These are phyloP conservation scores for Suillus alpinus DNA, from an alignment of 768 basidiomycete species.

Conservation along the genomic window DNA sequence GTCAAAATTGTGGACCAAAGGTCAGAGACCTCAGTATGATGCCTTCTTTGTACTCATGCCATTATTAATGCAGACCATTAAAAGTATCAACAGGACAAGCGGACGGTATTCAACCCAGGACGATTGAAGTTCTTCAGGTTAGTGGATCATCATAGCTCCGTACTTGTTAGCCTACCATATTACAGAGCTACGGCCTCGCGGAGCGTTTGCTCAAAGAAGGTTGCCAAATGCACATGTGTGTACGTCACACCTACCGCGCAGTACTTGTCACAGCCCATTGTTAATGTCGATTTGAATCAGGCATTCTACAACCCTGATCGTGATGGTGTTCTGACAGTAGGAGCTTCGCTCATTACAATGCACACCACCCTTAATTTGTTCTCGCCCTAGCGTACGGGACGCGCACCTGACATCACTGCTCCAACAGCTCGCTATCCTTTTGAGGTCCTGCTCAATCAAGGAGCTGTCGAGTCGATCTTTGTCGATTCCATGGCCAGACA, in stretches of 20 bases:
- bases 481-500: conserved; percentile 35
- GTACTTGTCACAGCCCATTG: background rate
- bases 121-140: conserved; percentile 52
- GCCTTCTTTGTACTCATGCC: background rate
- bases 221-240: conserved; percentile 66
- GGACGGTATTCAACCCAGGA: conserved; percentile 54
- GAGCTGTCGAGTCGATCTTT: conserved; percentile 39
- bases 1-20: conserved; percentile 48
- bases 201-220: conserved; percentile 61
- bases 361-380: background rate
- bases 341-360: background rate
- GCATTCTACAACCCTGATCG: conserved; percentile 71
- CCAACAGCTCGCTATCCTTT: conserved; percentile 67
- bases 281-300: conserved; percentile 30
- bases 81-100: conserved; percentile 48
- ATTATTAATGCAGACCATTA: conserved; percentile 29
- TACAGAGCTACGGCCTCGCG: conserved; percentile 75
- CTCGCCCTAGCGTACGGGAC: conserved; percentile 50
- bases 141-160: background rate
- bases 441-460: conserved; percentile 51
- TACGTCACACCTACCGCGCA: conserved; percentile 30
- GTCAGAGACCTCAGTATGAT: conserved; percentile 17
- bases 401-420: conserved; percentile 61
- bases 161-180: background rate
- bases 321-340: conserved; percentile 60